Evolutionary conservation across 1,139 yeast genomes (phyloP).

Genomic region (Lodderomyces pseudojiufengensis): DNA sequence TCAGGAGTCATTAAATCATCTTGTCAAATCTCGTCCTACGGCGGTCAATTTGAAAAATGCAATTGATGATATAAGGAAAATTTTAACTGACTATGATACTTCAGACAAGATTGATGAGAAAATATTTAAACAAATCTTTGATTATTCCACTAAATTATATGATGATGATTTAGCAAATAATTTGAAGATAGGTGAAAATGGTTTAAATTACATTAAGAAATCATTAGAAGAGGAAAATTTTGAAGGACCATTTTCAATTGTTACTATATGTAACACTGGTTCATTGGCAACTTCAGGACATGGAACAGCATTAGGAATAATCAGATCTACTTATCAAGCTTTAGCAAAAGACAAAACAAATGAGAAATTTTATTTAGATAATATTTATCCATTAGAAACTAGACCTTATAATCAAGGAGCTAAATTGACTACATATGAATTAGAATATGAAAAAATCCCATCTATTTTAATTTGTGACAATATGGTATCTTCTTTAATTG

Average conservation of each 20-base stretch:
- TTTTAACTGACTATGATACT: constrained; percentile 16
- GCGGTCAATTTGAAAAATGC: constrained; percentile 92
- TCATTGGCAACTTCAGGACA: constrained; percentile 96
- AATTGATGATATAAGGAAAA: constrained; percentile 50
- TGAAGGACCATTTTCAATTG: constrained; percentile 67
- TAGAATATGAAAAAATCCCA: constrained; percentile 81
- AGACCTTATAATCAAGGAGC: constrained; percentile 98
- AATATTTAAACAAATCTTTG: constrained; percentile 37
- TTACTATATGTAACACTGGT: constrained; percentile 85
- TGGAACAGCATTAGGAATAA: constrained; percentile 93
- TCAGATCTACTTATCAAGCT: constrained; percentile 61
- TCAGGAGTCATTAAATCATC: constrained; percentile 50
- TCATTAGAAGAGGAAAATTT: constrained; percentile 47
- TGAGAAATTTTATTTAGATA: constrained; percentile 48
- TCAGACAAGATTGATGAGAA: constrained; percentile 18
- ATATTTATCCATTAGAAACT: constrained; percentile 87
- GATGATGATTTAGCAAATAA: constrained; percentile 78
- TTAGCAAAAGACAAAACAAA: constrained; percentile 25
- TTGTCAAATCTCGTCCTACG: constrained; percentile 84
- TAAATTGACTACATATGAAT: constrained; percentile 84
- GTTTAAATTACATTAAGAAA: constrained; percentile 62
- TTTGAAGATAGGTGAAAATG: constrained; percentile 72
- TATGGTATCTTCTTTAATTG: constrained; percentile 78
- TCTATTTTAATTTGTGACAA: constrained; percentile 87
- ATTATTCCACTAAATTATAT: constrained; percentile 58